A percentile compares a stretch with the other conserved stretches of the same genome.
Evolutionary conservation across 306 rosid species (phyloP).

Genomic region (Hippophae gyantsensis): DNA sequence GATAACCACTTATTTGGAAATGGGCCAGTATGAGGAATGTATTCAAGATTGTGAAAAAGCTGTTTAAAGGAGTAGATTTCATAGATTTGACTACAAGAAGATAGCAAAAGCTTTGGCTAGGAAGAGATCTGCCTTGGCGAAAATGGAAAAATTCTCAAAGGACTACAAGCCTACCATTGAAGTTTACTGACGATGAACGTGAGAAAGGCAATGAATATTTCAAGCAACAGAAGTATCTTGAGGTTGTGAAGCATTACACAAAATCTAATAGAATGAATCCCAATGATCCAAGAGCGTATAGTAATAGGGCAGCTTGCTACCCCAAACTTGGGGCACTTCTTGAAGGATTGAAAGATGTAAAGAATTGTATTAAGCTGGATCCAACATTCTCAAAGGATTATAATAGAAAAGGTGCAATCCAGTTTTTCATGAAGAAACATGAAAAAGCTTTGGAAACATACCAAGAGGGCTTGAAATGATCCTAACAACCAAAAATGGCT

Average conservation of each 20-base stretch:
- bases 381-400: too few relatives aligned
- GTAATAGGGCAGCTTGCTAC: slow-evolving; percentile 71
- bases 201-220: slow-evolving; percentile 40
- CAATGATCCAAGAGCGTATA: too few relatives aligned
- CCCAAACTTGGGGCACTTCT: slow-evolving; percentile 86
- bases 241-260: too few relatives aligned
- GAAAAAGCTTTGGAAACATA: too few relatives aligned
- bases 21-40: slow-evolving; percentile 85
- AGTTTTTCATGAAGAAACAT: too few relatives aligned
- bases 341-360: slow-evolving; percentile 62
- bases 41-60: slow-evolving; percentile 88
- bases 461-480: too few relatives aligned
- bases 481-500: too few relatives aligned
- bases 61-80: slow-evolving; percentile 83
- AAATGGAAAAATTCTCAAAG: slow-evolving; percentile 68
- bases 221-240: too few relatives aligned
- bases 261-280: too few relatives aligned
- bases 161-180: slow-evolving; percentile 82
- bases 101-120: slow-evolving; percentile 91
- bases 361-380: slow-evolving; percentile 73
- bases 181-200: slow-evolving; percentile 78
- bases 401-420: too few relatives aligned
- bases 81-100: slow-evolving; percentile 79
- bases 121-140: slow-evolving; percentile 70
- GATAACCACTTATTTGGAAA: slow-evolving; percentile 84